These are phyloP conservation scores for Pseudopyrenochaeta lycopersici DNA, from an alignment of 2,329 filamentous ascomycete species.

Conservation along the genomic window DNA sequence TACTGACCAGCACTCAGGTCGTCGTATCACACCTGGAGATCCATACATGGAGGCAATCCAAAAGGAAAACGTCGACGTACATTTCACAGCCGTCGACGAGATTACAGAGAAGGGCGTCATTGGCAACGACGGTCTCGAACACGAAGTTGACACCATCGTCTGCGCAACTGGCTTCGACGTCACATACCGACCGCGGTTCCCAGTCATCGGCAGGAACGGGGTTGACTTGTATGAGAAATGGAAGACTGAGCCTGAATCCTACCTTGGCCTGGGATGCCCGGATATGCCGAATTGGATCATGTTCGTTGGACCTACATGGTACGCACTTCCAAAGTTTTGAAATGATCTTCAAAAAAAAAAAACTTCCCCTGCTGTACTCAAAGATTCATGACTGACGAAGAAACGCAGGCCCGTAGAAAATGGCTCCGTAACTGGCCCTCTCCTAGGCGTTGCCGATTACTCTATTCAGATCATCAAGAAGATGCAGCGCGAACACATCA, in stretches of 20 bases:
- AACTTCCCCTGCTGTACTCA: neutral
- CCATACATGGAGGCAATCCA: constrained; percentile 62
- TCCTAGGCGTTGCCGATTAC: constrained; percentile 52
- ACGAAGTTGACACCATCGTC: constrained; percentile 54
- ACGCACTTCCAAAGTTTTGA: neutral
- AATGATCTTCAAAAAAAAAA: too few species aligned
- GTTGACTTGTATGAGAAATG: constrained; percentile 52
- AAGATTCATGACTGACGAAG: constrained; percentile 1
- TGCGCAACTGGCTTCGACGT: constrained; percentile 59
- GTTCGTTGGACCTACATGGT: constrained; percentile 50
- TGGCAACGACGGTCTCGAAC: constrained; percentile 53
- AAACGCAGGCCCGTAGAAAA: constrained; percentile 55
- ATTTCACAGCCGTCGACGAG: constrained; percentile 57
- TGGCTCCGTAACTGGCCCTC: constrained; percentile 54
- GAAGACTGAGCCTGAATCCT: constrained; percentile 51
- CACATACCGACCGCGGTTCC: constrained; percentile 54
- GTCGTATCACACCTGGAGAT: constrained; percentile 60
- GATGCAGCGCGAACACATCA: constrained; percentile 58
- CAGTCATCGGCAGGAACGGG: constrained; percentile 53
- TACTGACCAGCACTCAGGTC: constrained; percentile 26
- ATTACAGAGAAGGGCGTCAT: constrained; percentile 59
- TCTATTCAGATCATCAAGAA: constrained; percentile 55
- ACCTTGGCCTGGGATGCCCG: constrained; percentile 53
- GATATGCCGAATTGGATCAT: constrained; percentile 56
- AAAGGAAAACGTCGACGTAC: constrained; percentile 60